Conservation (phyloP, 371 early-diverging fungal species). For the Chytridium lagenaria region DNA sequence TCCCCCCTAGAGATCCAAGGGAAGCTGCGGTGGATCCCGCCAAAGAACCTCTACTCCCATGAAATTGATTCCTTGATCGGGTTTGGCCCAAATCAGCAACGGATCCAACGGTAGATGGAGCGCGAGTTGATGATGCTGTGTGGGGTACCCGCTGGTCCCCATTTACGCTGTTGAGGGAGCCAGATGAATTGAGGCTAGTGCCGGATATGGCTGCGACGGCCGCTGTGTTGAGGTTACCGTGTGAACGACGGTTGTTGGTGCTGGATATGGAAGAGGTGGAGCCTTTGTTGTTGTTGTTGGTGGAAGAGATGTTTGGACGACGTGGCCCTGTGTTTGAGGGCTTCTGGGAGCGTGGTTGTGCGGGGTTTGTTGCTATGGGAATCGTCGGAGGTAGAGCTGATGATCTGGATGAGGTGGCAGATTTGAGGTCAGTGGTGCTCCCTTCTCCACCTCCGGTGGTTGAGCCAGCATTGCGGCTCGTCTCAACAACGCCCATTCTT, state of each 20-base stretch:
- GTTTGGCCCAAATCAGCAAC: not conserved
- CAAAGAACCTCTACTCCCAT: not conserved
- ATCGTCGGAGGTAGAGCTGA: too few relatives aligned
- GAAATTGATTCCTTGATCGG: not conserved
- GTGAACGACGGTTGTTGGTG: not conserved
- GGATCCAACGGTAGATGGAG: slow-evolving; percentile 12
- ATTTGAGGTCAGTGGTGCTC: too few relatives aligned
- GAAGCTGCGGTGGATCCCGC: not conserved
- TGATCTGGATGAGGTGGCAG: not conserved
- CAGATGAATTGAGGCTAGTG: not conserved
- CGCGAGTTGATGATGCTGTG: slow-evolving; percentile 7
- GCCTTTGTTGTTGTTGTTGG: not conserved
- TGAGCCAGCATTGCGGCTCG: too few relatives aligned
- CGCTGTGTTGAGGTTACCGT: not conserved
- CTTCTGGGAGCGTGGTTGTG: too few relatives aligned
- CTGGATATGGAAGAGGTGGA: not conserved
- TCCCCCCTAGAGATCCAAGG: not conserved
- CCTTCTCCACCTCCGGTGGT: too few relatives aligned
- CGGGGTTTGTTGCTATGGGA: not conserved
- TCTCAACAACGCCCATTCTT: too few relatives aligned
- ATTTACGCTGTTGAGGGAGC: not conserved
- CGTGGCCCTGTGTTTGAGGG: too few relatives aligned
- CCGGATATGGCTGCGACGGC: not conserved
- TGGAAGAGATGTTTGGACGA: too few relatives aligned
- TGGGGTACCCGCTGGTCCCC: not conserved